Base-by-base conservation (phyloP, 1,284 basidiomycete genomes). In the Malassezia nana region DNA sequence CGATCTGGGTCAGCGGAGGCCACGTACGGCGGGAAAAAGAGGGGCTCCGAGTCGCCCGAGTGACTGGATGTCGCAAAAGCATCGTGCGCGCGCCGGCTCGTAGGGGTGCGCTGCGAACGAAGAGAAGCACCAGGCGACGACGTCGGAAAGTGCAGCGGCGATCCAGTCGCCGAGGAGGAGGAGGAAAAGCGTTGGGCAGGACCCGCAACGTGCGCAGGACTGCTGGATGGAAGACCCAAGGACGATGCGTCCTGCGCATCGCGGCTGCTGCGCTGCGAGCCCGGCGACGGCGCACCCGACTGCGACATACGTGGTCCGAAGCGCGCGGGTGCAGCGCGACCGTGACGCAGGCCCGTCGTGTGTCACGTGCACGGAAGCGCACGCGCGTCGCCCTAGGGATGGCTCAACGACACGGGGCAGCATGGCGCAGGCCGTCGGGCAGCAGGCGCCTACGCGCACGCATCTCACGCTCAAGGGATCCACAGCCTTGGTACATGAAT, bases 401-500 rank as follows among this genome's bases (percentile, higher is more conserved):
- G 31, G 18, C 35, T 24, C 31, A 0, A 24, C 42, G 29, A 30
- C 16, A 26, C 28, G 30, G 29, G 48, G 43, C 54, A 29, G 32
- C 30, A n/a, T n/a, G 30, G 41, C 41, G 9, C 54, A 56, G 25
- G 54, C 49, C 3, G 48, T 51, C 24, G 54, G 33, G 47, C 54
- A 50, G 44, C 43, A 50, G 44, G 63, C 70, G 16, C 55, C 64
- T 10, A 64, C 65, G 12, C 59, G 65, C 9, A 68, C 67, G 35
- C 71, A 73, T 32, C 60, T 73, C 12, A 91, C 89, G 1, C 84
- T 99, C 75, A 92, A 95, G 72, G 94, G 94, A 0, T 94, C 89
- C 0, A 89, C 89, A 0, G 82, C 84, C 41, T 81, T 96, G n/a
- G 91, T 98, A 52, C 92, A 89, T 13, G 94, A 99, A 72, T 96